Base-by-base conservation (phyloP, 352 stramenopile genomes). In the Phytophthora agathidicida region DNA sequence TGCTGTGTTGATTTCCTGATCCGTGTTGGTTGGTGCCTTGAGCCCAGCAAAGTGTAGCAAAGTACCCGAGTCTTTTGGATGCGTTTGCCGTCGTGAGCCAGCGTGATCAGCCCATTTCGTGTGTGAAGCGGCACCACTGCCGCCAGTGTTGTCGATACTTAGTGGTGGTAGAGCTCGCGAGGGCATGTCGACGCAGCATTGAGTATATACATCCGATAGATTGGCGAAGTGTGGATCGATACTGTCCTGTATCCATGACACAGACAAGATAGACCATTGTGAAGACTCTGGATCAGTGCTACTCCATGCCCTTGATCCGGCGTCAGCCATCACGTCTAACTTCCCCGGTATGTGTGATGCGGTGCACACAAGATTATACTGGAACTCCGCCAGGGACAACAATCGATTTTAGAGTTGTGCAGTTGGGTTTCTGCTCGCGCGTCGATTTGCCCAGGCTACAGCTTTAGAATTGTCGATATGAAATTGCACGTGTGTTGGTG, bases 271-370 rank as follows among this genome's bases (percentile, higher is more conserved):
- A 66, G 59, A 11, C 64, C 64, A 69, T 9, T 26, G 14, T 17
- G 1, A 26, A 22, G 35, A 54, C 0, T 55, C 10, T 17, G 24
- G 6, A n/a, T 56, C 13, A 32, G 13, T 31, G 11, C 13, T 31
- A 41, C 26, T 42, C 65, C 53, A 74, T 19, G 54, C 65, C 4
- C 53, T 41, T 13, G 44, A 70, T 0, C 59, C 54, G 5, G 43
- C 47, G 14, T 70, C 59, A 0, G 53, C 52, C 46, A 65, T 50
- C 0, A 47, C 38, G 14, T 73, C 64, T 5, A 47, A n/a, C 11
- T 47, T 38, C n/a, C 48, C 42, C 3, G 54, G 22, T 20, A 74
- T 64, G 33, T 74, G 59, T 19, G 49, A 39, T 8, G 65, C 42
- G 0, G 65, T 45, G 8, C 58, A 56, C 1, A 33, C 17, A 2